Evolutionary conservation across 2,329 filamentous ascomycete genomes (phyloP), one percentile per base, ranked within the genome.

Genomic region (Pseudonectria buxi): DNA sequence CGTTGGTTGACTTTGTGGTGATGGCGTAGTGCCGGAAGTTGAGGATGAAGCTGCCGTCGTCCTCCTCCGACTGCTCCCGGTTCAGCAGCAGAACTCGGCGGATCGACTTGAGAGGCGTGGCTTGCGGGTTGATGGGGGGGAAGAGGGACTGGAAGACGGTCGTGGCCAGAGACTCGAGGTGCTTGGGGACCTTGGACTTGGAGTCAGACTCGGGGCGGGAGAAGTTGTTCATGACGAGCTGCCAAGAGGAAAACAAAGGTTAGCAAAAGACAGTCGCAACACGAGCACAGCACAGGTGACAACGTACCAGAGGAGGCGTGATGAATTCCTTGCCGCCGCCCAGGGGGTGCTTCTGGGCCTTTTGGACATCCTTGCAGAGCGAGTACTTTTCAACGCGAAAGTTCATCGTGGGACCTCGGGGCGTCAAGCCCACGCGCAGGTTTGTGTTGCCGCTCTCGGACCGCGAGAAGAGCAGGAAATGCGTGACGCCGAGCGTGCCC

Each of bases 191-290:
- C 43, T 83, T 78, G 14, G 78, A 75, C 38, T 72, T 74, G 22
- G 75, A 63, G 38, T 79, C 74, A 29, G 72, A 55, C 24, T 66
- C 69, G 18, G 83, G 74, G 4, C 80, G 82, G 26, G 77, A 76
- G 62, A 98, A 95, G 62, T 95, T 95, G 67, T 98, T 98, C 92
- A 98, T 96, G 47, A 98, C 92, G 29, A 98, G 75, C 77, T 83
- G 42, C 3, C 33, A n/a, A n/a, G 22, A 9, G 9, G 18, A 22
- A 22, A 22, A 7, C 24, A 10, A 24, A 6, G 35, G 47, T 64
- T 54, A 64, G 50, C 41, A 13, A 30, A 30, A 24, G 5, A 14
- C 12, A 12, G 16, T 18, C 9, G 27, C 13, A 5, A 36, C 29
- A 26, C 27, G 18, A 16, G 10, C 9, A 2, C 6, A 4, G 18